A percentile compares a stretch with the other conserved stretches of the same genome.
Conservation (phyloP, 257 asterid genomes). For the Hygrophila difformis region DNA sequence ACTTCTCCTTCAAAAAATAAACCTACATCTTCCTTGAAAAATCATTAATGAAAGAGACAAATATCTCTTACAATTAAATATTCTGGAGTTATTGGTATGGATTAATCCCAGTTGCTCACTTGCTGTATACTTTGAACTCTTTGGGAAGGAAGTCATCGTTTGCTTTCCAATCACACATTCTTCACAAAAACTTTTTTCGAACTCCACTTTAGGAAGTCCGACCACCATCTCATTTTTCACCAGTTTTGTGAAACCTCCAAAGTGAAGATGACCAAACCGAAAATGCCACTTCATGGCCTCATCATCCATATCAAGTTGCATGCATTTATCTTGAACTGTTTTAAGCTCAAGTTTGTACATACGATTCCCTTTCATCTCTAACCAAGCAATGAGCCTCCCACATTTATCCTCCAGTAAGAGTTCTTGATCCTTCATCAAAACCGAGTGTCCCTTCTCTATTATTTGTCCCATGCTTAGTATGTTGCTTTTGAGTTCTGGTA, state of each 20-base stretch:
- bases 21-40: conserved; percentile 1
- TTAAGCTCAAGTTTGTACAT: background rate
- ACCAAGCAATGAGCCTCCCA: background rate
- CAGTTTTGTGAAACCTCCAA: background rate
- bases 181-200: too few relatives aligned
- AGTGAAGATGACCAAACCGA: too few relatives aligned
- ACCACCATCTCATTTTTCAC: background rate
- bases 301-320: too few relatives aligned
- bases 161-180: too few relatives aligned
- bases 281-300: too few relatives aligned
- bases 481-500: too few relatives aligned
- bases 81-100: background rate
- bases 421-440: background rate
- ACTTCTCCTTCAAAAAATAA: too few relatives aligned
- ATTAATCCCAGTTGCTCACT: background rate
- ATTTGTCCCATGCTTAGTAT: too few relatives aligned
- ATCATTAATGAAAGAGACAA: conserved; percentile 4
- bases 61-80: background rate
- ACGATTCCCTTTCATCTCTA: background rate
- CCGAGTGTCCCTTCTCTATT: too few relatives aligned
- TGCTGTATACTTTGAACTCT: background rate
- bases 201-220: too few relatives aligned
- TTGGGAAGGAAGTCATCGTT: background rate
- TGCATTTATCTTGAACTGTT: background rate
- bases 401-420: background rate